Base-by-base conservation (phyloP, 345 rosid species). In the Citrus sp. region DNA sequence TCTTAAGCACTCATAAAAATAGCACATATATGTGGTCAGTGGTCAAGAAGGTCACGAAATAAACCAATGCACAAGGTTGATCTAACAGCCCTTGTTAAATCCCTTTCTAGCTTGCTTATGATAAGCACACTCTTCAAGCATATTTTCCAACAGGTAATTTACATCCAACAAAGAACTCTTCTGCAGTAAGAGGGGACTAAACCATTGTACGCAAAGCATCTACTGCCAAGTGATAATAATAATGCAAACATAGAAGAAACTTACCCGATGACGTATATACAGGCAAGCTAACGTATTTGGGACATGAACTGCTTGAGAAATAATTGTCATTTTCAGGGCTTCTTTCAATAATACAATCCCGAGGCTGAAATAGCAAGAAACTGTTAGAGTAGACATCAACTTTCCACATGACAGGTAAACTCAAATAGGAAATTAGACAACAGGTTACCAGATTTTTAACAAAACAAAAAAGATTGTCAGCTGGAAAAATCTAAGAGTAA, bases 211-310 rank as follows among this genome's bases (percentile, higher is more conserved):
- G 19, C 22, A 6, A 35, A 46, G 18, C 32, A 63, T 42, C 42
- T 3, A 25, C 8, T 7, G 12, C 2, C 14, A 70, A 70, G 21
- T 25, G 58, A n/a, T 16, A 8, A 28, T 19, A 2, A n/a, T 22
- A 30, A 28, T 14, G 24, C 4, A 13, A 4, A 63, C 12, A 18
- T 69, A 12, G 32, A n/a, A 34, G 71, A 78, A 81, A 82, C 87
- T 89, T 86, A 93, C 98, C 92, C 35, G 58, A 38, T 35, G 95
- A 84, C 3, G 73, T 85, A 77, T 80, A 87, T 78, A 83, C 81
- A 66, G 98, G 98, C 83, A 95, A 70, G 86, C 97, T 90, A 74
- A 95, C 87, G 78, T 92, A 95, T 74, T 86, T 80, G 62, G 98
- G 98, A 79, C 98, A 95, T 30, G 96, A 88, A 59, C 88, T 87